These are phyloP conservation scores for Hypoxylon trugodes DNA, from an alignment of 495 filamentous ascomycete species.

Conservation along the genomic window DNA sequence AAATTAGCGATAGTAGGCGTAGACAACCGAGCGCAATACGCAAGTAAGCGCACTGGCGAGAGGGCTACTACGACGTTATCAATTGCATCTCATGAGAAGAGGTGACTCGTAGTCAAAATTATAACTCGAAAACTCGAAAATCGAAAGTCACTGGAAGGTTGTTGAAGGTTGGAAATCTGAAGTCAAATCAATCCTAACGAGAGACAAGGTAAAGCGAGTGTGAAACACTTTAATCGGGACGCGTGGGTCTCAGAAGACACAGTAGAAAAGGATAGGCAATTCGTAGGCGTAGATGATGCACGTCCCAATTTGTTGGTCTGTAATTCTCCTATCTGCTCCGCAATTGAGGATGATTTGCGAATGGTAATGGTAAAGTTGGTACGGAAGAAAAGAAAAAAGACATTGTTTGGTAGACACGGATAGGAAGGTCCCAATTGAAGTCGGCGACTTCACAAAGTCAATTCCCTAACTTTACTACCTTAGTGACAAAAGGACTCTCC, in stretches of 20 bases:
- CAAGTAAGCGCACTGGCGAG: slow-evolving; percentile 32
- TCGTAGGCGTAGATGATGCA: slow-evolving; percentile 30
- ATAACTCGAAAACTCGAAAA: slow-evolving; percentile 28
- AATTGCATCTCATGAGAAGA: slow-evolving; percentile 37
- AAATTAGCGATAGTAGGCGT: slow-evolving; percentile 3
- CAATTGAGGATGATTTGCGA: too few relatives aligned
- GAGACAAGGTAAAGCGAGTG: slow-evolving; percentile 34
- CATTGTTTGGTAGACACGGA: slow-evolving; percentile 1
- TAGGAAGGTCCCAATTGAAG: slow-evolving; percentile 15
- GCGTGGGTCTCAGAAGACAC: slow-evolving; percentile 32
- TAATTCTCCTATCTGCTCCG: slow-evolving; percentile 5
- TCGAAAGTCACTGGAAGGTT: slow-evolving; percentile 1
- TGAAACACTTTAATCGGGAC: slow-evolving; percentile 42
- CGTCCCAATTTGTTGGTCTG: background rate
- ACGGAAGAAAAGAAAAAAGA: background rate
- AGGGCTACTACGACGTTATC: slow-evolving; percentile 17
- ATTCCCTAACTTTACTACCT: slow-evolving; percentile 29
- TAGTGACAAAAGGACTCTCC: background rate
- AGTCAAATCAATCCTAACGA: slow-evolving; percentile 28
- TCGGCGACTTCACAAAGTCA: slow-evolving; percentile 5
- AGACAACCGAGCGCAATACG: slow-evolving; percentile 32
- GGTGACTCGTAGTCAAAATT: slow-evolving; percentile 28
- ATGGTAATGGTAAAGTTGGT: slow-evolving; percentile 3
- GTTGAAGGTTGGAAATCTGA: slow-evolving; percentile 20
- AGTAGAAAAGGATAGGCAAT: slow-evolving; percentile 31